Base-by-base conservation (phyloP, 2,329 filamentous ascomycete genomes). In the Alternaria brassicae region DNA sequence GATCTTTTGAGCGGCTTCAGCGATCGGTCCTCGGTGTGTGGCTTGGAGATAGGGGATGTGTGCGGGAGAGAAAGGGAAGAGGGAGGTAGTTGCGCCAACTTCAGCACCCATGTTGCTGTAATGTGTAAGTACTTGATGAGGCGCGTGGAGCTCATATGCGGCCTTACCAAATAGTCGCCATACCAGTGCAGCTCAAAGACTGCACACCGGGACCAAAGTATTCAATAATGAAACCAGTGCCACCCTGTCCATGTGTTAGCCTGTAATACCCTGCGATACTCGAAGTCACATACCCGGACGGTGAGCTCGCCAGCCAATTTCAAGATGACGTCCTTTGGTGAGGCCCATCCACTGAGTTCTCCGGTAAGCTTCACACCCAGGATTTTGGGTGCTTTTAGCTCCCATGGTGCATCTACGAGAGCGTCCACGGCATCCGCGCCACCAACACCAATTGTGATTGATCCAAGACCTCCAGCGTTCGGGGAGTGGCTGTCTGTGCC, bases 351-450 rank as follows among this genome's bases (percentile, higher is more conserved):
- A 77, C 84, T 91, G 60, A 99, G 86, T 80, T 91, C 82, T 68
- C 95, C 95, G 60, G 89, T 89, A 40, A 98, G 84, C 73, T 89
- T 87, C 9, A 98, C 93, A 72, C 93, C 93, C 12, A 97, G 81
- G 50, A 99, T 85, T 78, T 92, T 93, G 15, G 95, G 95, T 5
- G 95, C 95, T 83, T 96, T 97, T 60, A 99, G 83, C 81, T 99
- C 95, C 95, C 95, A 99, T 0, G 95, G 95, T 8, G 93, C 93
- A 74, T 96, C 93, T 2, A 97, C 95, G 39, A 99, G 86, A 7
- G 94, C 95, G 81, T 99, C 95, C 2, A 99, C 95, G 23, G 95
- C 95, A 80, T 99, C 95, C 23, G 95, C 95, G 73, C 95, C 95
- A 74, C 95, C 95, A 32, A 99, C 95, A 78, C 95, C 95, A 76